A percentile compares a stretch with the other conserved stretches of the same genome.
Conservation (phyloP, 2,329 filamentous ascomycete species). For the Lizonia empirigonia region DNA sequence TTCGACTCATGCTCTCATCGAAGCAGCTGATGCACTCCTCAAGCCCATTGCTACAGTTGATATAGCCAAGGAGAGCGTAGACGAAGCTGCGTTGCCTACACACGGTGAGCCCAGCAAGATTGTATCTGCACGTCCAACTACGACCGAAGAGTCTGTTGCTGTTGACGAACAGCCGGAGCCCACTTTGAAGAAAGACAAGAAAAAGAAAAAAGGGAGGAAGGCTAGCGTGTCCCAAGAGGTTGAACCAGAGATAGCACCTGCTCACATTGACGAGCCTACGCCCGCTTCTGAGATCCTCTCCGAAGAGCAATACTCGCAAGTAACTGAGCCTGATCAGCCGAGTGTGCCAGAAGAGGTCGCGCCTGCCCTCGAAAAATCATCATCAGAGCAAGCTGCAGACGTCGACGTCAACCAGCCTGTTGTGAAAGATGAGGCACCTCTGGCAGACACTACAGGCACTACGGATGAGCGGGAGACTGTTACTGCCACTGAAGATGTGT, state of each 20-base stretch:
- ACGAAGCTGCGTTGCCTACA: not conserved
- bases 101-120: not conserved
- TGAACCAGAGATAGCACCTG: not conserved
- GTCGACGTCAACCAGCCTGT: not conserved
- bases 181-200: conserved; percentile 27
- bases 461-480: not conserved
- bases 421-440: not conserved
- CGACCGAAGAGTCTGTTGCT: not conserved
- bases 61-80: not conserved
- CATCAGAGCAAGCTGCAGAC: not conserved
- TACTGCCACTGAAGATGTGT: not conserved
- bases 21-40: not conserved
- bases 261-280: not conserved
- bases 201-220: conserved; percentile 36
- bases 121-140: not conserved
- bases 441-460: not conserved
- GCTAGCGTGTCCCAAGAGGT: conserved; percentile 6
- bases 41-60: not conserved
- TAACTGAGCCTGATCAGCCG: not conserved
- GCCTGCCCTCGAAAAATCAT: not conserved
- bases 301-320: not conserved
- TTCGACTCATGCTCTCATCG: not conserved
- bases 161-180: conserved; percentile 13
- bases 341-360: not conserved
- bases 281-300: not conserved